Evolutionary conservation across 139 green algal genomes (phyloP), one percentile per base, ranked within the genome.

Genomic region (Penium margaritaceum): DNA sequence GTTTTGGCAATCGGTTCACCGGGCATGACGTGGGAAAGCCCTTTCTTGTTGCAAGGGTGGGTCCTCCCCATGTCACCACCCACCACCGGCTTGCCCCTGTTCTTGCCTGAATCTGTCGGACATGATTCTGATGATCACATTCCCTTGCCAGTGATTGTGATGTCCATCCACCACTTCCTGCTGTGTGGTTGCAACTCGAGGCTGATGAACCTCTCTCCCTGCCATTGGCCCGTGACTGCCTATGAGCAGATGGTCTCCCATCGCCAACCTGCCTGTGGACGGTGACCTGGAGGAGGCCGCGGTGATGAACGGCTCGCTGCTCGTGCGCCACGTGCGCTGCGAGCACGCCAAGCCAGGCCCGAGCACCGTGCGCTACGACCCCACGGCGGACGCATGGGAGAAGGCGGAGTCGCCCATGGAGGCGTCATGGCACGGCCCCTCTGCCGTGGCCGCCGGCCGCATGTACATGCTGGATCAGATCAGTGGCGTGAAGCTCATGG

Each of bases 381-480:
- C 27, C 66, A 15, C 36, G 33, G 19, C 36, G 17, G 21, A 74
- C 46, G 36, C 51, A 19, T 74, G 66, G 66, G 24, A 27, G 19
- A 37, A 32, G 15, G 17, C 37, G 19, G 46, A 64, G 4, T 24
- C 15, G 27, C 21, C 21, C 55, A n/a, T 35, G 32, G 19, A 64
- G 21, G 27, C 44, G 5, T 37, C 66, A 33, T 74, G 66, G 66
- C 66, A 74, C n/a, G 66, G 66, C 34, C 33, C 66, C 1, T 74
- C 66, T 5, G 44, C 54, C 33, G 66, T 64, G 41, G 30, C 66
- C 3, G 66, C 35, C 34, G 43, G 39, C n/a, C 51, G 36, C 32
- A 14, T 74, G n/a, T 74, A 63, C 66, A 74, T 74, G 66, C 46
- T 74, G 36, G 66, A 74, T 29, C 66, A 74, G 33, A 43, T 74